Evolutionary conservation across 2,329 filamentous ascomycete genomes (phyloP).

Genomic region (Aspergillus sp.): DNA sequence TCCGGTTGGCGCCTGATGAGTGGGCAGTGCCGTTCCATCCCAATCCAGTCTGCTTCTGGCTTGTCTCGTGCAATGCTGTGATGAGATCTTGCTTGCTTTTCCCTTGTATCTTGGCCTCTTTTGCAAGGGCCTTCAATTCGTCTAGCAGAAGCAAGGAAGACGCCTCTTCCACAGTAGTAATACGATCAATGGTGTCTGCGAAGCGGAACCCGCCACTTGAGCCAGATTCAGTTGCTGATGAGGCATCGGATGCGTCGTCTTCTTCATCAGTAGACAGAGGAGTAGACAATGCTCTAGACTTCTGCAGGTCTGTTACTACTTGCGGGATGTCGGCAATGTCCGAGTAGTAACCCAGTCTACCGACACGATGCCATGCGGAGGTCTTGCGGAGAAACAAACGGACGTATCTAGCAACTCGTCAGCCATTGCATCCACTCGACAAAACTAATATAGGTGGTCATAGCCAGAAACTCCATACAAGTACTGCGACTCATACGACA

Average conservation of each 20-base stretch:
- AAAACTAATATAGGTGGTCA: neutral
- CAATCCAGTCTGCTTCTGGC: constrained; percentile 76
- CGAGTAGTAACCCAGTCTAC: constrained; percentile 75
- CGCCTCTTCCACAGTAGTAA: constrained; percentile 81
- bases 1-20: constrained; percentile 58
- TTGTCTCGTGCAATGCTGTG: constrained; percentile 72
- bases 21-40: constrained; percentile 57
- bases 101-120: constrained; percentile 82
- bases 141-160: constrained; percentile 81
- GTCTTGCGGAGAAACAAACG: constrained; percentile 91
- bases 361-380: constrained; percentile 84
- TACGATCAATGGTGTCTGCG: constrained; percentile 76
- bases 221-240: constrained; percentile 43
- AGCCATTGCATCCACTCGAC: neutral
- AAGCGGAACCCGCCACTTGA: constrained; percentile 71
- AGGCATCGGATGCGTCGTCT: constrained; percentile 54
- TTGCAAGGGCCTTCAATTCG: constrained; percentile 82
- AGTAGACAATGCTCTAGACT: constrained; percentile 58
- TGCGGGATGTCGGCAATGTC: constrained; percentile 76
- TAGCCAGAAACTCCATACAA: constrained; percentile 61
- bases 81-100: constrained; percentile 85
- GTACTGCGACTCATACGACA: constrained; percentile 88
- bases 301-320: constrained; percentile 70
- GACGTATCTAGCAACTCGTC: constrained; percentile 68
- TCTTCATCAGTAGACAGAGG: constrained; percentile 36